Percentiles rank a stretch among this genome's conserved stretches.
Evolutionary conservation across 75 land plant species (phyloP).

Genomic region (Selaginella tamariscina): DNA sequence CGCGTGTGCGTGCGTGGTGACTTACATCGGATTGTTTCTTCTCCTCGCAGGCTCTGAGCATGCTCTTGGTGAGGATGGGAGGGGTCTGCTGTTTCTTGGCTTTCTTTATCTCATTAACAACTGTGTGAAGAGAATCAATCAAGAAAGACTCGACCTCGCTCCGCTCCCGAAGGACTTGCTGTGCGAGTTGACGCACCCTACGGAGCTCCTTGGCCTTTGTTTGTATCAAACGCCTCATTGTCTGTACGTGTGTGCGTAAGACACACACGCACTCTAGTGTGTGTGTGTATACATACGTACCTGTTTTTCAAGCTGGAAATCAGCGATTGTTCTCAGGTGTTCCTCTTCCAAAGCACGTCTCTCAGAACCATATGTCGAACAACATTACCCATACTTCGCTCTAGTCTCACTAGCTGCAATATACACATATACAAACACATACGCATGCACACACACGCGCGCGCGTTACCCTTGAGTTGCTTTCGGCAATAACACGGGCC

Average conservation of each 20-base stretch:
- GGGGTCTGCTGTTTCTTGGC: not conserved
- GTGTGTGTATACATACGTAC: too few relatives aligned
- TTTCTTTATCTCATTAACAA: slow-evolving; percentile 6
- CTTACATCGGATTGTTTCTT: not conserved
- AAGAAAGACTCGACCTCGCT: slow-evolving; percentile 28
- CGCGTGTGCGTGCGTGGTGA: not conserved
- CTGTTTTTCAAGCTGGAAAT: slow-evolving; percentile 19
- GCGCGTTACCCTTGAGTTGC: slow-evolving; percentile 22
- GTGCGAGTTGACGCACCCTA: slow-evolving; percentile 27
- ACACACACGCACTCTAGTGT: too few relatives aligned
- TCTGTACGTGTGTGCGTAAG: too few relatives aligned
- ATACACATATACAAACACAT: too few relatives aligned
- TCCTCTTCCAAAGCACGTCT: slow-evolving; percentile 25
- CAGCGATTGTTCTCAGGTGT: slow-evolving; percentile 16
- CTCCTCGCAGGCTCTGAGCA: not conserved
- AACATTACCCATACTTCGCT: slow-evolving; percentile 24
- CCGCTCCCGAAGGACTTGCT: slow-evolving; percentile 22
- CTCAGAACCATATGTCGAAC: slow-evolving; percentile 32
- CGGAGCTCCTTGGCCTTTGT: slow-evolving; percentile 25
- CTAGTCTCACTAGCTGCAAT: slow-evolving; percentile 14
- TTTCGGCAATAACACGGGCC: slow-evolving; percentile 16
- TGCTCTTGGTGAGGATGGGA: not conserved
- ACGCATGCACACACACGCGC: too few relatives aligned
- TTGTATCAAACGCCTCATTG: slow-evolving; percentile 20
- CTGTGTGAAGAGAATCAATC: slow-evolving; percentile 22